Evolutionary conservation across 1,284 basidiomycete species (phyloP).

Genomic region (Xerocomus minutiporus): DNA sequence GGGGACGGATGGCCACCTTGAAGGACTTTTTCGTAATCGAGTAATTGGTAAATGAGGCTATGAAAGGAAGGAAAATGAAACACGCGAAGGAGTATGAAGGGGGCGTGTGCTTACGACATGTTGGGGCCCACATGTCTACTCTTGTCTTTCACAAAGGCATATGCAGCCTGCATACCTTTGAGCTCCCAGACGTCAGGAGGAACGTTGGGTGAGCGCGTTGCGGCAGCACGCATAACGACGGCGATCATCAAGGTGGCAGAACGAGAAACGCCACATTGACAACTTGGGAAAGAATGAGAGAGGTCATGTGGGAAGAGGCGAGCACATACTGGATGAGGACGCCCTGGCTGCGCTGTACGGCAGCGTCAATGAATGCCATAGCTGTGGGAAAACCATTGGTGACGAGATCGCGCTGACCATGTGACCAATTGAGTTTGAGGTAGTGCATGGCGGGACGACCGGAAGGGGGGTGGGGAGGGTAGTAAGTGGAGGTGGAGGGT

Average conservation of each 20-base stretch:
- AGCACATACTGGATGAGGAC: slow-evolving; percentile 81
- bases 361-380: slow-evolving; percentile 77
- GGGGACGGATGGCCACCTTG: slow-evolving; percentile 49
- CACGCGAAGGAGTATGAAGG: slow-evolving; percentile 21
- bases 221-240: slow-evolving; percentile 91
- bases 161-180: slow-evolving; percentile 89
- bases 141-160: slow-evolving; percentile 86
- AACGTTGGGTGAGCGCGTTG: slow-evolving; percentile 60
- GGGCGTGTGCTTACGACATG: slow-evolving; percentile 73
- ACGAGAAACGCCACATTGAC: slow-evolving; percentile 94
- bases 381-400: slow-evolving; percentile 71
- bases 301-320: background rate
- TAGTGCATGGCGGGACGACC: slow-evolving; percentile 81
- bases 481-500: slow-evolving; percentile 47
- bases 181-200: slow-evolving; percentile 74
- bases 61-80: slow-evolving; percentile 17
- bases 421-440: slow-evolving; percentile 91
- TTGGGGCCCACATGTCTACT: slow-evolving; percentile 90
- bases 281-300: slow-evolving; percentile 46
- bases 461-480: slow-evolving; percentile 57
- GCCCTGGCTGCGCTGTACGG: slow-evolving; percentile 68
- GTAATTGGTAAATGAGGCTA: slow-evolving; percentile 93
- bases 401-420: slow-evolving; percentile 87
- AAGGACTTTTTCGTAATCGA: slow-evolving; percentile 88
- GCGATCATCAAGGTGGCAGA: slow-evolving; percentile 92